A percentile compares a stretch with the other conserved stretches of the same genome.
Evolutionary conservation across 352 stramenopile species (phyloP).

Genomic region (Phytopythium chamaehyphon): DNA sequence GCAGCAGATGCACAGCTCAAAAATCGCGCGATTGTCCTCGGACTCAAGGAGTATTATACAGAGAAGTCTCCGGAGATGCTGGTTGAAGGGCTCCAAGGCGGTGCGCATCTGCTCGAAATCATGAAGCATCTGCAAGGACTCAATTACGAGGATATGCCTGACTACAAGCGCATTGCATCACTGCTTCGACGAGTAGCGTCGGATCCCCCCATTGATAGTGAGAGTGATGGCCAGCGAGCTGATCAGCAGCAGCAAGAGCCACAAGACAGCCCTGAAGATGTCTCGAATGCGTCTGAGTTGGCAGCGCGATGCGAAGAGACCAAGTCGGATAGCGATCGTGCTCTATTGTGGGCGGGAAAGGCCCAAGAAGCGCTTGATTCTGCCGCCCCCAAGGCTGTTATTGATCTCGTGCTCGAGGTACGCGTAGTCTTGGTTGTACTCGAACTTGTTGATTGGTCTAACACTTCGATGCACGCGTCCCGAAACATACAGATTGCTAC

Average conservation of each 20-base stretch:
- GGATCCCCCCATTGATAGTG: conserved; percentile 10
- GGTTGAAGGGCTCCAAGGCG: conserved; percentile 68
- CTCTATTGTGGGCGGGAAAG: conserved; percentile 48
- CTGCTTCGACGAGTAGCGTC: conserved; percentile 31
- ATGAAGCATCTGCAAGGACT: conserved; percentile 74
- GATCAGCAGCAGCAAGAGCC: conserved; percentile 1
- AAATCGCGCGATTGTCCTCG: conserved; percentile 75
- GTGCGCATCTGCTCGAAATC: conserved; percentile 63
- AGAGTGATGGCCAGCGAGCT: background rate
- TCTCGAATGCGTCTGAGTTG: background rate
- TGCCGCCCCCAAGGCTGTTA: conserved; percentile 20
- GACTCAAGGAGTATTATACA: conserved; percentile 82
- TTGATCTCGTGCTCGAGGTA: conserved; percentile 52
- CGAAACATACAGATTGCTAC: conserved; percentile 28
- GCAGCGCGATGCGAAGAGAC: conserved; percentile 1
- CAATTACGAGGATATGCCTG: conserved; percentile 67
- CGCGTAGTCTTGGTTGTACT: background rate
- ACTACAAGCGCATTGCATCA: conserved; percentile 53
- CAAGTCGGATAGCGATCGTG: conserved; percentile 41
- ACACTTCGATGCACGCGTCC: too few species aligned
- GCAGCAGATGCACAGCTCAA: conserved; percentile 79
- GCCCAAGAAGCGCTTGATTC: conserved; percentile 43
- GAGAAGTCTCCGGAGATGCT: conserved; percentile 63
- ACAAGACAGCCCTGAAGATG: conserved; percentile 1
- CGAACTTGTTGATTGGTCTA: background rate